Conservation (phyloP, 805 yeast species). For the Yamadazyma paraphyllophila region DNA sequence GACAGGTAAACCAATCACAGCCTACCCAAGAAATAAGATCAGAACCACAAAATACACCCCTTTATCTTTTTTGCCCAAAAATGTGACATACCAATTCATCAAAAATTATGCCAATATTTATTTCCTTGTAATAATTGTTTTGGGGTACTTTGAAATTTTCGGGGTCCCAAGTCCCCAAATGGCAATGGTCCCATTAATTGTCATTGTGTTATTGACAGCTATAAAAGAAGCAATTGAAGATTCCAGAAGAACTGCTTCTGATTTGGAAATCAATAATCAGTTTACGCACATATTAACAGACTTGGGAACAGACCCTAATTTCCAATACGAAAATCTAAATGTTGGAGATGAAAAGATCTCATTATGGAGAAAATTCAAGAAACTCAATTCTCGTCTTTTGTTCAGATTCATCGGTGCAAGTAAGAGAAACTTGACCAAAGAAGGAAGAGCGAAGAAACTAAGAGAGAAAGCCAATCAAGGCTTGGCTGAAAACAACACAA, state of each 20-base stretch:
- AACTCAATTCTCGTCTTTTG: constrained; percentile 36
- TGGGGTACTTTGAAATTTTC: constrained; percentile 75
- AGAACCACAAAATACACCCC: constrained; percentile 97
- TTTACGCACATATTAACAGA: constrained; percentile 58
- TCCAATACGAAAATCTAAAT: constrained; percentile 49
- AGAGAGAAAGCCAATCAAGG: constrained; percentile 14
- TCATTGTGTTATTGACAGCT: constrained; percentile 71
- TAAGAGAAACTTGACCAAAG: constrained; percentile 31
- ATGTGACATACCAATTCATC: constrained; percentile 68
- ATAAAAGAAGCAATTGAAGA: constrained; percentile 81
- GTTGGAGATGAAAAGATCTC: constrained; percentile 63
- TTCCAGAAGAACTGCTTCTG: constrained; percentile 68
- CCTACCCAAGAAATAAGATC: constrained; percentile 86
- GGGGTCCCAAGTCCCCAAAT: constrained; percentile 80
- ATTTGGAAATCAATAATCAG: constrained; percentile 74
- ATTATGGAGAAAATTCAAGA: constrained; percentile 68
- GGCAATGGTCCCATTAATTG: constrained; percentile 75
- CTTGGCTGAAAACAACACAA: constrained; percentile 7
- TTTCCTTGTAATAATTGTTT: constrained; percentile 72
- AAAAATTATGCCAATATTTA: constrained; percentile 87
- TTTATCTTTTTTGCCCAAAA: constrained; percentile 81
- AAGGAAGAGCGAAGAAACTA: constrained; percentile 33
- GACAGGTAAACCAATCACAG: constrained; percentile 55
- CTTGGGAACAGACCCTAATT: constrained; percentile 22
- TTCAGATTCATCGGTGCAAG: constrained; percentile 25